Percentiles rank a stretch among this genome's conserved stretches.
Conservation (phyloP, 805 yeast species). For the Yarrowia keelungensis region DNA sequence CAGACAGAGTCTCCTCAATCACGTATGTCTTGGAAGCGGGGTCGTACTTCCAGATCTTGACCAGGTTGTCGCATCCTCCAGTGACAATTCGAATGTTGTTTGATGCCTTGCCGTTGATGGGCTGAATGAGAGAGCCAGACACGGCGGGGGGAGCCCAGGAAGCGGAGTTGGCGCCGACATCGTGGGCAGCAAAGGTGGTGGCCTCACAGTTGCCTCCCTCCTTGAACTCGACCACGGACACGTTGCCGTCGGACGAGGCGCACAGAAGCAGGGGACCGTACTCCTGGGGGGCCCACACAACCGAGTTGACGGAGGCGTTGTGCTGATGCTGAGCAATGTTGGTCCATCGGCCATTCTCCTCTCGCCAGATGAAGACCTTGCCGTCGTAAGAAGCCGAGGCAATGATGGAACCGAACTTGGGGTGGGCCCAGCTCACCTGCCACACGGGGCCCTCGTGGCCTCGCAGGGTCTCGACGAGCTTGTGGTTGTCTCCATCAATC, state of each 20-base stretch:
- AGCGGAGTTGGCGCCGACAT: constrained; percentile 92
- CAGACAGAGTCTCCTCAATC: constrained; percentile 78
- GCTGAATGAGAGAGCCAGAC: constrained; percentile 48
- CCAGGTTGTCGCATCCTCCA: constrained; percentile 94
- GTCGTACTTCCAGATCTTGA: constrained; percentile 85
- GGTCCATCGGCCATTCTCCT: constrained; percentile 87
- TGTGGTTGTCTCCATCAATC: constrained; percentile 83
- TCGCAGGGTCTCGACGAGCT: constrained; percentile 78
- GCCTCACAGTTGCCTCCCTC: constrained; percentile 75
- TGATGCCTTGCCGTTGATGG: constrained; percentile 41
- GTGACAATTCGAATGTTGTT: constrained; percentile 71
- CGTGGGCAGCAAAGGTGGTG: constrained; percentile 76
- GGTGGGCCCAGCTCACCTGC: constrained; percentile 99
- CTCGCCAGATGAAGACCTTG: constrained; percentile 92
- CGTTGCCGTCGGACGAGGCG: constrained; percentile 91
- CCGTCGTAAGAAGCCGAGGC: constrained; percentile 98
- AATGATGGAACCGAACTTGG: constrained; percentile 91
- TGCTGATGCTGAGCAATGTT: constrained; percentile 88
- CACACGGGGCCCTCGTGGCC: constrained; percentile 99
- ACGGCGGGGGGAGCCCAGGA: constrained; percentile 64
- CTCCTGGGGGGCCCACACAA: constrained; percentile 97
- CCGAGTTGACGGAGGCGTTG: constrained; percentile 92
- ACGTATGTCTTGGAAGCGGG: constrained; percentile 62
- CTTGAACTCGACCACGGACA: constrained; percentile 87
- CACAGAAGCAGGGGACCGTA: constrained; percentile 91